Evolutionary conservation across 345 rosid genomes (phyloP).

Genomic region (Citrus sinensis): DVS_A1.0 CM039163.1:3124501-3125000

Average conservation of each 20-base stretch:
- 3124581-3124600: constrained; percentile 4
- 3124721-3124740: too few species aligned
- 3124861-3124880: not conserved
- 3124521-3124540: constrained; percentile 82
- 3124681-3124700: constrained; percentile 69
- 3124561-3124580: constrained; percentile 49
- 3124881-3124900: not conserved
- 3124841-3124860: not conserved
- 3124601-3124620: not conserved
- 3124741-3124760: too few species aligned
- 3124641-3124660: not conserved
- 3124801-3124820: not conserved
- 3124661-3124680: constrained; percentile 62
- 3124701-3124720: constrained; percentile 74
- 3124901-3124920: not conserved
- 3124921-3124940: not conserved
- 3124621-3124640: not conserved
- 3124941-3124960: not conserved
- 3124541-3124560: constrained; percentile 74
- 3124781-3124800: not conserved
- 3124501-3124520: constrained; percentile 68
- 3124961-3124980: not conserved
- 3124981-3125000: not conserved
- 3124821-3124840: not conserved
- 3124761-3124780: not conserved